These are phyloP conservation scores for Saccharum officinarum DNA, from an alignment of 176 grass and related monocot genomes.

Conservation along the genomic window DNA sequence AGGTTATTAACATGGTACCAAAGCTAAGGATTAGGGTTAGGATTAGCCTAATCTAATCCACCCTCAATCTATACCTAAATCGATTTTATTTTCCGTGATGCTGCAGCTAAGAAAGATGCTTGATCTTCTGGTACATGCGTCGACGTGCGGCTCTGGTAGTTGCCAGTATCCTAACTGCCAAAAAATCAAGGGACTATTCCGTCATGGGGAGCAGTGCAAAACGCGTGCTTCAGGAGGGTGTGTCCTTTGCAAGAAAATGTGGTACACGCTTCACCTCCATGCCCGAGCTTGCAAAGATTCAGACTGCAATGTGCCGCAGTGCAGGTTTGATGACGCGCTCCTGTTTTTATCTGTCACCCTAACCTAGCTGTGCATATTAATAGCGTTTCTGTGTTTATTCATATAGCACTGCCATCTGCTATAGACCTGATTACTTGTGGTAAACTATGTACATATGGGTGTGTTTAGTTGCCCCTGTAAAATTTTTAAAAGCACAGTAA, in stretches of 20 bases:
- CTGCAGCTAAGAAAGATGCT: conserved; percentile 76
- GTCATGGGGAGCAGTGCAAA: conserved; percentile 78
- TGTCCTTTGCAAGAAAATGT: conserved; percentile 79
- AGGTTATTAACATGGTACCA: too few relatives aligned
- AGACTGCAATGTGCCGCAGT: conserved; percentile 76
- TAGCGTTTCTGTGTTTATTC: not conserved
- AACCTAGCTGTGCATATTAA: not conserved
- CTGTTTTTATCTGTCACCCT: not conserved
- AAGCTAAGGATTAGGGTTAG: too few relatives aligned
- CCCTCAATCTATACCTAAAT: not conserved
- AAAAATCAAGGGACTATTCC: conserved; percentile 84
- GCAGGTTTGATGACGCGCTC: conserved; percentile 65
- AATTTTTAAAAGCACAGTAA: too few relatives aligned
- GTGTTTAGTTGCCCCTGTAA: too few relatives aligned
- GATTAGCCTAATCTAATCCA: too few relatives aligned
- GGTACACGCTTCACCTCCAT: conserved; percentile 88
- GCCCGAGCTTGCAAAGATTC: conserved; percentile 92
- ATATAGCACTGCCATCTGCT: not conserved
- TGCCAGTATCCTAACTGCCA: conserved; percentile 71
- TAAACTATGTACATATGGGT: conserved; percentile 7
- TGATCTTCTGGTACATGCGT: conserved; percentile 79
- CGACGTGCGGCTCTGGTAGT: conserved; percentile 55
- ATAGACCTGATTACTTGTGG: conserved; percentile 7
- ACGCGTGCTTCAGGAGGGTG: conserved; percentile 72
- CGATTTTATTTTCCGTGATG: conserved; percentile 18